Evolutionary conservation across 2,329 filamentous ascomycete species (phyloP), one percentile per base, ranked within the genome.

Genomic region (Penicillium sp.): DNA sequence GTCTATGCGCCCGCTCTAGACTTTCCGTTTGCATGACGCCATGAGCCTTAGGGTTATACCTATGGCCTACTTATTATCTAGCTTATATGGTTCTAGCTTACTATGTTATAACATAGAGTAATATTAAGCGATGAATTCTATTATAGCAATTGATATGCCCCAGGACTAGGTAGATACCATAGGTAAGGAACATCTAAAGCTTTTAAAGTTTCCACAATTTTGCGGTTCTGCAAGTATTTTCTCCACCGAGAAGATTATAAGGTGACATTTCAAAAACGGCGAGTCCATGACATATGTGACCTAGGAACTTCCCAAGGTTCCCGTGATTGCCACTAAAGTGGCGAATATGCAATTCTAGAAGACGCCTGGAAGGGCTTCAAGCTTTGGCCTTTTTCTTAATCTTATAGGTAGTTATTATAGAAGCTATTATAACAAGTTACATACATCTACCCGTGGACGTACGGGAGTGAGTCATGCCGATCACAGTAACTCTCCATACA

Each of bases 331-430:
- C 55, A 54, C 55, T 23, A 21, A 2, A n/a, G 50, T 54, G 50
- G 50, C 49, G 38, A 57, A 52, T 6, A 33, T 54, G 29, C 38
- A 46, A 54, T 74, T 74, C 72, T 74, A 73, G 72, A 74, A 74
- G 65, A 67, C 67, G 57, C 61, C 61, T 74, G 66, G 72, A 74
- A 74, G 37, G 25, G 10, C 41, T 19, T 46, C 21, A 68, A 71
- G 66, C 62, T 70, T 71, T 49, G 41, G 41, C 38, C 4, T 37
- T 55, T 27, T 50, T 23, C 29, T 35, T n/a, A 17, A 52, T 50
- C 42, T 17, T 33, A 46, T 35, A 29, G 27, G 8, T 29, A 19
- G 17, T 15, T 35, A 35, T 17, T 8, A 8, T 35, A 13, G 31
- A 33, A 33, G 31, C 12, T 33, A 33, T 33, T 13, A 13, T 33